These are phyloP conservation scores for Sanghuangporus baumii DNA, from an alignment of 1,284 basidiomycete genomes.

Conservation along the genomic window DNA sequence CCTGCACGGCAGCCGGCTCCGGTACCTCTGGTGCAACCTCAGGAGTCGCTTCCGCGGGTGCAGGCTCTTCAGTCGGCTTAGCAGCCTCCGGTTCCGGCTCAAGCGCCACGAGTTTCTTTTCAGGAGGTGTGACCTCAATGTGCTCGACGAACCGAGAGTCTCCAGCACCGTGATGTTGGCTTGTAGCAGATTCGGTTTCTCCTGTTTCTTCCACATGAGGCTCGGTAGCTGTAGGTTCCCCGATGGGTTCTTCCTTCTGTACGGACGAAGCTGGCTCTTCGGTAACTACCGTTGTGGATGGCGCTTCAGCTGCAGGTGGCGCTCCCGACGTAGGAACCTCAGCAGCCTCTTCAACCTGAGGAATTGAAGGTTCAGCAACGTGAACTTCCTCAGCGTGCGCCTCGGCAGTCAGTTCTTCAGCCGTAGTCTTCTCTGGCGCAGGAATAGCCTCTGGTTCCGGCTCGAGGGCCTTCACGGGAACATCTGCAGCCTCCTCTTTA, in stretches of 20 bases:
- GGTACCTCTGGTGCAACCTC: background rate
- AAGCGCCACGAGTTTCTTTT: background rate
- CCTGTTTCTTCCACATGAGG: background rate
- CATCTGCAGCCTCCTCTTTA: background rate
- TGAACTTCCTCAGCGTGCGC: background rate
- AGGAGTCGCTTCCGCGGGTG: background rate
- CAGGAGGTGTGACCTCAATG: constrained; percentile 6
- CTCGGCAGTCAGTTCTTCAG: background rate
- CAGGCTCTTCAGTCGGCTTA: background rate
- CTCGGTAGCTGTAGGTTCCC: background rate
- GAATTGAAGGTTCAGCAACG: background rate
- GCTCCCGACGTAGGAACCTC: background rate
- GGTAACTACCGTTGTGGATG: background rate
- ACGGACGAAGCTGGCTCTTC: background rate
- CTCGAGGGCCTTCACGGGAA: background rate
- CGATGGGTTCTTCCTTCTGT: background rate
- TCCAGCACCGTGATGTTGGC: constrained; percentile 8
- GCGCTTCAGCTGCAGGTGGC: background rate
- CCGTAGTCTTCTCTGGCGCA: background rate
- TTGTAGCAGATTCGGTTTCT: background rate
- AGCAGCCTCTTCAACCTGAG: background rate
- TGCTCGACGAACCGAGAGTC: constrained; percentile 16
- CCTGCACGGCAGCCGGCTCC: background rate
- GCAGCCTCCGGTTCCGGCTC: background rate
- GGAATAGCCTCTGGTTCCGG: background rate